phyloP scores from a whole-genome alignment of 208 protist species.

The Kentomonas sorsogonicus region DNA sequence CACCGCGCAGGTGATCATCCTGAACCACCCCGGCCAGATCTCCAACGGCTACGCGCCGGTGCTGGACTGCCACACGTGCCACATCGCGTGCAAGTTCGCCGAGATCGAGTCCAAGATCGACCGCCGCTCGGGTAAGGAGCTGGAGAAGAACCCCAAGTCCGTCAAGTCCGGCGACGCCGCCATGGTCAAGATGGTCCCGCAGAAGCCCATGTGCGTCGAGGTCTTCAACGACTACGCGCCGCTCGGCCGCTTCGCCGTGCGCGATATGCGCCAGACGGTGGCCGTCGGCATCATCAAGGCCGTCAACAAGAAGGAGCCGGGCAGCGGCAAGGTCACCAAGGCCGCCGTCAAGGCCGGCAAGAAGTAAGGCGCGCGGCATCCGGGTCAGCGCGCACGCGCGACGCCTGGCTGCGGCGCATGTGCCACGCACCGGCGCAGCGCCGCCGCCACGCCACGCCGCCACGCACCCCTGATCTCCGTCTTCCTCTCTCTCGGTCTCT shows the following conservation, averaged over 20 bases:
- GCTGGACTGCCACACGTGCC: constrained; percentile 92
- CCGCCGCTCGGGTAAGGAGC: constrained; percentile 83
- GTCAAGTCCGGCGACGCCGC: constrained; percentile 92
- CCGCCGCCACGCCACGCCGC: too few relatives aligned
- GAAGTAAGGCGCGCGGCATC: constrained; percentile 39
- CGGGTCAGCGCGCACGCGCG: too few relatives aligned
- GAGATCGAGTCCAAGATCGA: constrained; percentile 90
- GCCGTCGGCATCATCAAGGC: constrained; percentile 95
- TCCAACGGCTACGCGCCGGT: constrained; percentile 82
- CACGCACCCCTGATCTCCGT: too few relatives aligned
- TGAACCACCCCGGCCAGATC: constrained; percentile 92
- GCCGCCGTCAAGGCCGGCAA: constrained; percentile 62
- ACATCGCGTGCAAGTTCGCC: constrained; percentile 90
- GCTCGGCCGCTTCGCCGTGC: constrained; percentile 94
- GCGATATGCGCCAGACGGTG: constrained; percentile 93
- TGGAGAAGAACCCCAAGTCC: constrained; percentile 79
- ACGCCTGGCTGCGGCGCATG: too few relatives aligned
- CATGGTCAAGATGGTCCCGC: constrained; percentile 79
- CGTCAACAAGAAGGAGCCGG: constrained; percentile 56
- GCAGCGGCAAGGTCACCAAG: constrained; percentile 72
- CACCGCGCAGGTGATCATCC: constrained; percentile 89
- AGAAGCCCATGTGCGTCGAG: constrained; percentile 93
- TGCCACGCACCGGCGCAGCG: too few relatives aligned
- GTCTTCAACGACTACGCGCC: constrained; percentile 90
- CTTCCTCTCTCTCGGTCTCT: too few relatives aligned